These are phyloP conservation scores for Pseudodiploospora longispora DNA, from an alignment of 2,329 filamentous ascomycete genomes.

Conservation along the genomic window DNA sequence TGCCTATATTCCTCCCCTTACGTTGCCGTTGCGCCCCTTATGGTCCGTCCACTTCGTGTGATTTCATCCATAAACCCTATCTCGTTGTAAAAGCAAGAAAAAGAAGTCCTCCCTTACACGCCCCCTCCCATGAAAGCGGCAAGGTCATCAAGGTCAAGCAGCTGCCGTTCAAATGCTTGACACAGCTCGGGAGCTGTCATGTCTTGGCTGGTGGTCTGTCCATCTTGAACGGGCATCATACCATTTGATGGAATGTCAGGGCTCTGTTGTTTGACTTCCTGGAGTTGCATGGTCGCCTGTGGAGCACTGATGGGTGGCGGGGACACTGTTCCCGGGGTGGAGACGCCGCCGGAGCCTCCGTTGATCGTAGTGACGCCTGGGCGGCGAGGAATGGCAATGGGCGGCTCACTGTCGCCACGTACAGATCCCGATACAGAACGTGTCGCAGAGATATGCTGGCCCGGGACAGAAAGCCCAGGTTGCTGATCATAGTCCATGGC, in stretches of 20 bases:
- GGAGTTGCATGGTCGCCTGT: conserved; percentile 15
- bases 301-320: conserved; percentile 26
- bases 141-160: conserved; percentile 52
- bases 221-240: conserved; percentile 21
- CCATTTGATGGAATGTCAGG: conserved; percentile 25
- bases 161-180: conserved; percentile 50
- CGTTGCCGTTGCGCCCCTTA: too few species aligned
- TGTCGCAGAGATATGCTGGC: conserved; percentile 22
- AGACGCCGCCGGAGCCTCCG: conserved; percentile 42
- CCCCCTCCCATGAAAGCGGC: conserved; percentile 56
- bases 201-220: conserved; percentile 34
- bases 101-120: conserved; percentile 28
- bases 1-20: too few species aligned
- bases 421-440: conserved; percentile 32
- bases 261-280: conserved; percentile 30
- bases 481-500: conserved; percentile 50
- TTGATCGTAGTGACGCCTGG: conserved; percentile 41
- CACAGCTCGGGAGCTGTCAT: conserved; percentile 54
- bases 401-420: conserved; percentile 44
- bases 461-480: conserved; percentile 12
- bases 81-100: not conserved
- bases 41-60: conserved; percentile 1
- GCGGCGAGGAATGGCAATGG: conserved; percentile 32
- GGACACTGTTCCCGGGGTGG: conserved; percentile 39
- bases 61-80: conserved; percentile 2